phyloP scores from a whole-genome alignment of 1,284 basidiomycete species.

The Boletellus dicymbophilus region DNA sequence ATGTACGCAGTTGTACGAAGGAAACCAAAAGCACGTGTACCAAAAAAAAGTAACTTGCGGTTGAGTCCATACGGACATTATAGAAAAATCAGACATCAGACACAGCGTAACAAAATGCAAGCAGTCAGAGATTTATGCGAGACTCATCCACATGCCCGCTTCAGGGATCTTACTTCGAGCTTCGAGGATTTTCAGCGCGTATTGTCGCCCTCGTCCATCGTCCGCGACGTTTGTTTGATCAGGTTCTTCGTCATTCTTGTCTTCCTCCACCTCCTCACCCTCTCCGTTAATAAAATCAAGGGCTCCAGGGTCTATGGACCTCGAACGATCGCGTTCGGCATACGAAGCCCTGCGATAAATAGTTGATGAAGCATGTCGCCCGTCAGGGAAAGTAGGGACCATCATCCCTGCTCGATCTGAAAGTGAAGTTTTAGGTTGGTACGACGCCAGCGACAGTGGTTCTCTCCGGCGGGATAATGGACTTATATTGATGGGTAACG shows the following conservation, averaged over 20 bases:
- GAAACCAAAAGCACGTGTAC: slow-evolving; percentile 12
- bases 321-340: slow-evolving; percentile 63
- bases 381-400: slow-evolving; percentile 26
- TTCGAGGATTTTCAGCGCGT: slow-evolving; percentile 67
- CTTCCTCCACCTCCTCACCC: slow-evolving; percentile 45
- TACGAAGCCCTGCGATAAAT: slow-evolving; percentile 61
- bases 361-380: slow-evolving; percentile 40
- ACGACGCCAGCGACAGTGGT: slow-evolving; percentile 51
- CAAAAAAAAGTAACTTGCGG: no score
- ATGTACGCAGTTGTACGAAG: no score
- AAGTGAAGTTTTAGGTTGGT: slow-evolving; percentile 52
- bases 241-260: slow-evolving; percentile 38
- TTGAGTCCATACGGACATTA: no score
- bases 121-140: slow-evolving; percentile 42
- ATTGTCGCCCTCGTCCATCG: slow-evolving; percentile 51
- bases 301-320: slow-evolving; percentile 66
- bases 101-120: no score
- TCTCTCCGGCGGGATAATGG: slow-evolving; percentile 39
- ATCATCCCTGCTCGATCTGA: slow-evolving; percentile 34
- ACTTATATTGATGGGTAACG: slow-evolving; percentile 62
- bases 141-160: slow-evolving; percentile 78
- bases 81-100: no score
- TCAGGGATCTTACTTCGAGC: slow-evolving; percentile 59
- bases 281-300: slow-evolving; percentile 56
- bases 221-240: slow-evolving; percentile 20